Base-by-base conservation (phyloP, 2,329 filamentous ascomycete species). In the Xylaria sp. region DNA sequence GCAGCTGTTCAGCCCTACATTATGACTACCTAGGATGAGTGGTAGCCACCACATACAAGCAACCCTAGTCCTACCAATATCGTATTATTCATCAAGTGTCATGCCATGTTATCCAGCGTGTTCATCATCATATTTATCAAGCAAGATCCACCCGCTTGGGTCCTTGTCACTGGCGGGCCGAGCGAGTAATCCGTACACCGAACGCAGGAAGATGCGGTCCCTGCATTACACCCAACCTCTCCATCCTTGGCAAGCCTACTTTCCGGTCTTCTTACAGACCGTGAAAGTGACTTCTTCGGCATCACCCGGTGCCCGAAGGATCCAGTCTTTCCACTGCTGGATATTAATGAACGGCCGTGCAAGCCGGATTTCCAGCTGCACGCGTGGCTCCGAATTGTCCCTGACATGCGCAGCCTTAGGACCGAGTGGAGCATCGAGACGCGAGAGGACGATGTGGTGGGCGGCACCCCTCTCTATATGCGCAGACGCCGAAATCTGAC, bases 311-410 rank as follows among this genome's bases (percentile, higher is more conserved):
- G 61, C 61, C 8, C 42, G 39, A 18, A 63, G 35, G 46, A 63
- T 10, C 63, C 63, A 65, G 51, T 61, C 63, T 47, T 42, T 54
- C 63, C 63, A 65, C 4, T n/a, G 19, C n/a, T 39, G 52, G 16
- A 61, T 54, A n/a, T 63, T 57, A 11, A 63, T n/a, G 10, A 34
- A 30, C 1, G 54, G 46, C 19, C 60, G n/a, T 30, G 51, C 37
- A 11, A 65, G 63, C 16, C 13, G 34, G 13, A 65, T 11, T 0
- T 58, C 44, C 2, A 65, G 2, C 8, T 2, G 39, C 11, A 65
- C 19, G 11, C 37, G 49, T 1, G 59, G 52, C 11, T 58, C 57
- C 5, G 16, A 37, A 0, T 30, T 46, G 8, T 19, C 23, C 1
- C 42, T 55, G 13, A 51, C 51, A 30, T 57, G 35, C n/a, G 37